Evolutionary conservation across 352 stramenopile genomes (phyloP).

Genomic region (Phytophthora pini): DNA sequence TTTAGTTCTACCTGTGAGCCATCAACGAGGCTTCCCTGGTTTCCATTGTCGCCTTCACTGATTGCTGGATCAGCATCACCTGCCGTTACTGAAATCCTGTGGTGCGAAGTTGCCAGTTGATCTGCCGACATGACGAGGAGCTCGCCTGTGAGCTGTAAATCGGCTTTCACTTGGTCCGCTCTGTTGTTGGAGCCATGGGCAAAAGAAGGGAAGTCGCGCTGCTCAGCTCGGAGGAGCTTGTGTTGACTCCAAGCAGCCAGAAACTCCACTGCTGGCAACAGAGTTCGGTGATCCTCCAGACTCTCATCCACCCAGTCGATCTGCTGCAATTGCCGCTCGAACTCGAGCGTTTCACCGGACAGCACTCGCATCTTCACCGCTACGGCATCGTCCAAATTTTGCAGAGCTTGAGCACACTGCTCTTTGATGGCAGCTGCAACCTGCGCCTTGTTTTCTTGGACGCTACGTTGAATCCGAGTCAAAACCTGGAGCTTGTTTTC

Average conservation of each 20-base stretch:
- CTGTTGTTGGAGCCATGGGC: constrained; percentile 24
- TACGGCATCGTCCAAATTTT: constrained; percentile 49
- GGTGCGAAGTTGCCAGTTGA: constrained; percentile 25
- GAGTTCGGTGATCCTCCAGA: constrained; percentile 55
- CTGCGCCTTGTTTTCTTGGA: constrained; percentile 51
- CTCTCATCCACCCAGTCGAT: constrained; percentile 78
- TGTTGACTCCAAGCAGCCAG: constrained; percentile 73
- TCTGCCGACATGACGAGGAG: constrained; percentile 56
- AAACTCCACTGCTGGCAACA: constrained; percentile 62
- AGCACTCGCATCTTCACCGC: constrained; percentile 58
- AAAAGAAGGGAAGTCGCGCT: constrained; percentile 67
- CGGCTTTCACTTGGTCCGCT: constrained; percentile 63
- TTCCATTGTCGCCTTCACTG: constrained; percentile 9
- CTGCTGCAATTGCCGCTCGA: constrained; percentile 67
- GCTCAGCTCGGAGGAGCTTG: constrained; percentile 66
- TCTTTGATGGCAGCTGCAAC: constrained; percentile 58
- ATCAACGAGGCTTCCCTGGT: constrained; percentile 3
- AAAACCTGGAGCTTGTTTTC: constrained; percentile 62
- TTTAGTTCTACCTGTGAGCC: constrained; percentile 24
- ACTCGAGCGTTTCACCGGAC: constrained; percentile 65
- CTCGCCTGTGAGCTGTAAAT: constrained; percentile 66
- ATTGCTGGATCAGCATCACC: constrained; percentile 10
- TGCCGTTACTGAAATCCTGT: constrained; percentile 6
- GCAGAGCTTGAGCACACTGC: constrained; percentile 57
- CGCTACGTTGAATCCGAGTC: constrained; percentile 33